These are phyloP conservation scores for Exutisphaerella laricina DNA, from an alignment of 2,329 filamentous ascomycete species.

Conservation along the genomic window DNA sequence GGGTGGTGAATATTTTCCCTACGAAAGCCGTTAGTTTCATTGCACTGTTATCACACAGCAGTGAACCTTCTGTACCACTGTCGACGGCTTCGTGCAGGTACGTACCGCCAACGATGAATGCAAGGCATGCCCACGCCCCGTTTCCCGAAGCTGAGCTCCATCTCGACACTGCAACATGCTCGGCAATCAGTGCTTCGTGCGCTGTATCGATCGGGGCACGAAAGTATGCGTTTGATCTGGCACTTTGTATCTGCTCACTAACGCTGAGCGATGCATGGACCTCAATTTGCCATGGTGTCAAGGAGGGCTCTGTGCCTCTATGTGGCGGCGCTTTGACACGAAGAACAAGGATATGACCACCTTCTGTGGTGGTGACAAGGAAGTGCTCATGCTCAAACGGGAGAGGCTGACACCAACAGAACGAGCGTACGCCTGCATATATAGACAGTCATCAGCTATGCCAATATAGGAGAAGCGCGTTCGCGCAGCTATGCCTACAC, in stretches of 20 bases:
- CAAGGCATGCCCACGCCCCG: slow-evolving; percentile 5
- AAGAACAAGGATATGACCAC: slow-evolving; percentile 37
- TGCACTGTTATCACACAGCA: no score
- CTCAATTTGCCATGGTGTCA: slow-evolving; percentile 20
- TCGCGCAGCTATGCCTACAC: no score
- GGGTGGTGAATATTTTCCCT: no score
- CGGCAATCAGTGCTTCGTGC: not conserved
- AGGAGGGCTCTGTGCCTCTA: no score
- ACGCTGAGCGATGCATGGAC: slow-evolving; percentile 2
- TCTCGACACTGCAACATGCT: slow-evolving; percentile 14
- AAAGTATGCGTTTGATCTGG: not conserved
- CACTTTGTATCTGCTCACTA: not conserved
- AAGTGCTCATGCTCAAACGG: slow-evolving; percentile 23
- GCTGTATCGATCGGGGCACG: not conserved
- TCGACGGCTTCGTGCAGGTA: no score
- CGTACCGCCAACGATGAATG: slow-evolving; percentile 15
- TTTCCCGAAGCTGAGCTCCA: slow-evolving; percentile 4
- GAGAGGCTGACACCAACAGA: slow-evolving; percentile 36
- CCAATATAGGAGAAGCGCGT: no score
- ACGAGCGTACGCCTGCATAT: no score
- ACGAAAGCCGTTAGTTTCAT: no score
- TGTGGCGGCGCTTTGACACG: no score
- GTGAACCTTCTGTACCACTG: no score
- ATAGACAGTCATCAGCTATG: no score
- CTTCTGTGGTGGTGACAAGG: slow-evolving; percentile 39